phyloP scores from a whole-genome alignment of 2,329 filamentous ascomycete species.

The Aureobasidium sp. region DNA sequence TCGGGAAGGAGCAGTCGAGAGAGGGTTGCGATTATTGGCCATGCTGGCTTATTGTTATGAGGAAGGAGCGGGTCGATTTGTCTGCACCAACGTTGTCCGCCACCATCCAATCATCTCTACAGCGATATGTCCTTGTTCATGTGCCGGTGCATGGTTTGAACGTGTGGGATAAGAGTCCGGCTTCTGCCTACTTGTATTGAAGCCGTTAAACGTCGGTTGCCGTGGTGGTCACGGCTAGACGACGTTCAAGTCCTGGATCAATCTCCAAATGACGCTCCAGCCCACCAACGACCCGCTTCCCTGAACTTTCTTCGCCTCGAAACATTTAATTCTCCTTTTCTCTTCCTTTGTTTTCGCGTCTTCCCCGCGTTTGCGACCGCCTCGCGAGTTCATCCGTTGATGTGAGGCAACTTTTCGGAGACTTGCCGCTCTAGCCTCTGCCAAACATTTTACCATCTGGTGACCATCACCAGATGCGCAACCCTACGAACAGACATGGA shows the following conservation, averaged over 20 bases:
- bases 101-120: constrained; percentile 1
- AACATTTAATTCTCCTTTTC: background rate
- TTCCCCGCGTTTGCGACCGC: background rate
- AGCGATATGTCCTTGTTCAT: background rate
- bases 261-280: constrained; percentile 9
- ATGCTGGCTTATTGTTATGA: background rate
- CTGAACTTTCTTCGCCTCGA: background rate
- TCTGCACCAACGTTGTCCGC: constrained; percentile 10
- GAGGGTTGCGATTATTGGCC: background rate
- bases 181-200: background rate
- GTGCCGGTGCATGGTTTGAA: background rate
- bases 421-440: background rate
- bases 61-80: background rate
- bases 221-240: background rate
- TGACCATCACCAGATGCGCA: constrained; percentile 5
- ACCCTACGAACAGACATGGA: constrained; percentile 1
- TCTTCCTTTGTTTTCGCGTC: background rate
- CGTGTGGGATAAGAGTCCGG: background rate
- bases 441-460: constrained; percentile 3
- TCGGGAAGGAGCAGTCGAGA: background rate
- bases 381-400: background rate
- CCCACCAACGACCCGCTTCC: background rate
- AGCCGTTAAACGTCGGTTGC: constrained; percentile 1
- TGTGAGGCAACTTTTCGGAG: background rate
- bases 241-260: background rate